Percentiles rank a stretch among this genome's conserved stretches.
These are phyloP conservation scores for Phragmites australis DNA, from an alignment of 176 grass and related monocot genomes.

Conservation along the genomic window DNA sequence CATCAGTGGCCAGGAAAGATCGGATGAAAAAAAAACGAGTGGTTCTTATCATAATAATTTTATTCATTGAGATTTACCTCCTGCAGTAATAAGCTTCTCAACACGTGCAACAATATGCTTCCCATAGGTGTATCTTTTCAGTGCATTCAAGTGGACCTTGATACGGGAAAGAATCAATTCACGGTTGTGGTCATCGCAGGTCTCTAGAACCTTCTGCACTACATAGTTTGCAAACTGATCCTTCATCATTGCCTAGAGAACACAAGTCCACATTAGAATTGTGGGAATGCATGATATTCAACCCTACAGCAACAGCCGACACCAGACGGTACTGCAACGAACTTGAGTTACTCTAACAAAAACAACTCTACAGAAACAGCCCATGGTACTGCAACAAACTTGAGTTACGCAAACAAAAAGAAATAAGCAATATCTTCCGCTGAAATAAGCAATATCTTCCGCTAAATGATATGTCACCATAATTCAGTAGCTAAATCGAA, in stretches of 20 bases:
- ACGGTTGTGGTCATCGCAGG: constrained; percentile 85
- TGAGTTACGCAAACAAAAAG: not conserved
- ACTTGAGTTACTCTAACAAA: not conserved
- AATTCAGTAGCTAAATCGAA: constrained; percentile 7
- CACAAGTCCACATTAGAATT: constrained; percentile 19
- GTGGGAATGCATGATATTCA: constrained; percentile 24
- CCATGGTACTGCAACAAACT: not conserved
- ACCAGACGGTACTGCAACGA: not conserved
- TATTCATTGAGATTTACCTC: constrained; percentile 50
- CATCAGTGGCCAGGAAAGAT: not conserved
- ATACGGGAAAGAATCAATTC: constrained; percentile 91
- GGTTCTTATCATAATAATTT: not conserved
- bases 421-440: not conserved
- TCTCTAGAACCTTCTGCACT: constrained; percentile 96
- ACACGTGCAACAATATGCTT: constrained; percentile 97
- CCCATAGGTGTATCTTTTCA: constrained; percentile 95
- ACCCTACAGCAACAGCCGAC: not conserved
- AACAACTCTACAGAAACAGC: not conserved
- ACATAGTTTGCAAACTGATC: constrained; percentile 99
- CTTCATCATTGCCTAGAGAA: constrained; percentile 94
- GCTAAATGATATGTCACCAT: not conserved
- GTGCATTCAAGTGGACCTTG: constrained; percentile 95
- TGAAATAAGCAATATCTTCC: not conserved
- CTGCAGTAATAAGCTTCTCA: constrained; percentile 88
- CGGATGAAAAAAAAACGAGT: not conserved